Evolutionary conservation across 352 stramenopile genomes (phyloP), one percentile per base, ranked within the genome.

Genomic region (Globisporangium orthogonon): DNA sequence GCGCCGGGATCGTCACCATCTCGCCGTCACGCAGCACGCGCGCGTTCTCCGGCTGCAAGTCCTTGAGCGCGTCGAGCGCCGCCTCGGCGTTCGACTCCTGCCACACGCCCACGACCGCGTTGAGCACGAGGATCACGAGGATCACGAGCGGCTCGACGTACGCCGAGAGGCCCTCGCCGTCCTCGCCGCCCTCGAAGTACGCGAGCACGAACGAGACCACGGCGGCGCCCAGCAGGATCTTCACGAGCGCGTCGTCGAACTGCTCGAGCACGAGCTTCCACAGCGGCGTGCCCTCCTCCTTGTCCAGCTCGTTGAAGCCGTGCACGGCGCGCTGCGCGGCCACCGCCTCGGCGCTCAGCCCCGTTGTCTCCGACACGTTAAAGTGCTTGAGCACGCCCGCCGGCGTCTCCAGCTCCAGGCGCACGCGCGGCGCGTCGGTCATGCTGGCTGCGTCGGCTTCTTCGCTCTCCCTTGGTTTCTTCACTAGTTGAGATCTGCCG

Each of bases 71-170:
- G 44, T 98, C 90, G 7, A 99, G 74, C 35, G 88, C 94, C 6
- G 94, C 91, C 54, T 97, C 81, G 11, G 96, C 96, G 43, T 96
- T 98, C 50, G 89, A 93, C 59, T 96, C 87, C 74, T 99, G 96
- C 94, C 92, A 98, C 17, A 99, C 96, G 49, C 95, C 95, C 7
- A 99, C 95, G 33, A 97, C 87, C 9, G 96, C 96, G 75, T 99
- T 99, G 0, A 98, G 66, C 15, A 98, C 61, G 47, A 99, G 79
- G 66, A 99, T 98, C 18, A 97, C 73, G 7, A 99, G 66, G 65
- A 99, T 99, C 47, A 99, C 97, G 14, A 97, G 62, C 14, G 97
- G 97, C 74, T 99, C 97, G 15, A 99, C 91, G 65, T 98, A 99
- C 23, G 83, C 89, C 45, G 76, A 76, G 59, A 96, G 80, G 58